These are phyloP conservation scores for Grosmannia serpens DNA, from an alignment of 2,329 filamentous ascomycete genomes.

Conservation along the genomic window DNA sequence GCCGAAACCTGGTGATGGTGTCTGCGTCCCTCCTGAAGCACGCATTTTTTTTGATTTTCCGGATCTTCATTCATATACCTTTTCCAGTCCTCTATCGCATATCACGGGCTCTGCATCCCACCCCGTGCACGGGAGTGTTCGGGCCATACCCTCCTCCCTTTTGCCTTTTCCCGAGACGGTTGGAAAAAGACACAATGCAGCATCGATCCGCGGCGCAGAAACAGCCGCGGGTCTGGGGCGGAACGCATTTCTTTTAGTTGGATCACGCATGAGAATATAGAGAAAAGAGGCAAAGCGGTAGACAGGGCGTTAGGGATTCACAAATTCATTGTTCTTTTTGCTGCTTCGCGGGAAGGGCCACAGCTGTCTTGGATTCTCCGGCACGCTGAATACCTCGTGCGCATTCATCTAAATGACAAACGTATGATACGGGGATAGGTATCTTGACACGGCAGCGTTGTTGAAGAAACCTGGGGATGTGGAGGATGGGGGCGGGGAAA, in stretches of 20 bases:
- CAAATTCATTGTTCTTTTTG: neutral
- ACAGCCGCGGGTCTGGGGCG: neutral
- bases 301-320: neutral
- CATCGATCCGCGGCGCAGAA: neutral
- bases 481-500: too few species aligned
- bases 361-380: too few species aligned
- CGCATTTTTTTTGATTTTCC: neutral
- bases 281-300: neutral
- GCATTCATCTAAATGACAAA: too few species aligned
- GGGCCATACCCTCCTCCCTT: too few species aligned
- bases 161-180: neutral
- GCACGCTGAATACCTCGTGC: too few species aligned
- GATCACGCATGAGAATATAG: neutral
- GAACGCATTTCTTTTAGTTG: neutral
- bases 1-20: conserved; percentile 56
- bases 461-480: too few species aligned
- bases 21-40: neutral
- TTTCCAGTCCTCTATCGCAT: neutral
- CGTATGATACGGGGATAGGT: too few species aligned
- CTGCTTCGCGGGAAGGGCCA: too few species aligned
- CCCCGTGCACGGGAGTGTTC: too few species aligned
- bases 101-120: too few species aligned
- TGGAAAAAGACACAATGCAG: neutral
- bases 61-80: neutral
- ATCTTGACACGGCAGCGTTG: too few species aligned